phyloP scores from a whole-genome alignment of 352 stramenopile genomes.

The Globisporangium iwayamae region DNA sequence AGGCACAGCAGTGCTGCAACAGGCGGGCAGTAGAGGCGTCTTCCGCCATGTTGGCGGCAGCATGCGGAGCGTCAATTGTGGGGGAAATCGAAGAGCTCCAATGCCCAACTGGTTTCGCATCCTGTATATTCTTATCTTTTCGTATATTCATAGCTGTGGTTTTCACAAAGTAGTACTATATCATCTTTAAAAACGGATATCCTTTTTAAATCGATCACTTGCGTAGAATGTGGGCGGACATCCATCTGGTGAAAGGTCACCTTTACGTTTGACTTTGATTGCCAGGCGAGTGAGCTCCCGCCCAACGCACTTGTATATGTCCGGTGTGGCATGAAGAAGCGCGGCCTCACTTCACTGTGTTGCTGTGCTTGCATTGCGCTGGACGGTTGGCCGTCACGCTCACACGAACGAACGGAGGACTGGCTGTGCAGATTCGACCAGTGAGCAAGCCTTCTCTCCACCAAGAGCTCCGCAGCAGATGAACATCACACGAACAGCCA shows the following conservation, averaged over 20 bases:
- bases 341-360: no score
- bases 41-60: neutral
- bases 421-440: no score
- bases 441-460: neutral
- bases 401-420: no score
- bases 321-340: no score
- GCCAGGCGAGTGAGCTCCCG: neutral
- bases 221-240: neutral
- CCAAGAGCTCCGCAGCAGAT: neutral
- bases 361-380: no score
- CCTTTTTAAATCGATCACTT: neutral
- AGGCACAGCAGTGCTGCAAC: neutral
- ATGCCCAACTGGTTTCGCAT: neutral
- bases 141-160: neutral
- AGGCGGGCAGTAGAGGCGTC: neutral
- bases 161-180: neutral
- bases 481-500: neutral
- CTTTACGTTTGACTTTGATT: neutral
- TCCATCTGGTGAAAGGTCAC: conserved; percentile 5
- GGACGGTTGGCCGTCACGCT: no score
- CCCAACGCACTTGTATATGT: neutral
- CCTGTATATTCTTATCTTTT: neutral
- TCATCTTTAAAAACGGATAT: neutral
- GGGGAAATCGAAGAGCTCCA: neutral
- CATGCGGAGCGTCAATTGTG: conserved; percentile 6